phyloP scores from a whole-genome alignment of 1,139 yeast genomes.

The Kodamaea fungicola region DNA sequence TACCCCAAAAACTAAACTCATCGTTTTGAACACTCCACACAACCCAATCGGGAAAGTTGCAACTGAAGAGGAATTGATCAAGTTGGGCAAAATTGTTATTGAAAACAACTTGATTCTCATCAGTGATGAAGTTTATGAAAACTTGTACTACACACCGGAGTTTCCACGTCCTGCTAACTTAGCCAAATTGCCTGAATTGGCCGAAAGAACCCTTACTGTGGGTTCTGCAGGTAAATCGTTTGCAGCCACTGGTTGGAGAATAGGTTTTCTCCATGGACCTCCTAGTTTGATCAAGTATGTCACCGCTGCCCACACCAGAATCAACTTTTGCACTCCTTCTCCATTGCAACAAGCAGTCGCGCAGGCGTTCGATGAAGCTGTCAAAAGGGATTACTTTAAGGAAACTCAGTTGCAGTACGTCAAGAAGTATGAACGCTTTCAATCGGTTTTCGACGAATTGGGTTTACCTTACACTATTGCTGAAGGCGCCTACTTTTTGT shows the following conservation, averaged over 20 bases:
- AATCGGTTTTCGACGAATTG: slow-evolving; percentile 76
- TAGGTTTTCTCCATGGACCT: slow-evolving; percentile 92
- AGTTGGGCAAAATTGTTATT: slow-evolving; percentile 78
- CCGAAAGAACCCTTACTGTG: slow-evolving; percentile 76
- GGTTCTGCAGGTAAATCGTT: slow-evolving; percentile 98
- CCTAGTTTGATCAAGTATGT: slow-evolving; percentile 78
- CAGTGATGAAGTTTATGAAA: slow-evolving; percentile 94
- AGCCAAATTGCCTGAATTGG: slow-evolving; percentile 64
- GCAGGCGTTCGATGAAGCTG: slow-evolving; percentile 64
- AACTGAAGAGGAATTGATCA: slow-evolving; percentile 64
- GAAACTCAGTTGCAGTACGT: slow-evolving; percentile 63
- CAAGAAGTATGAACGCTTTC: slow-evolving; percentile 68
- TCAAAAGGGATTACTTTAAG: slow-evolving; percentile 61
- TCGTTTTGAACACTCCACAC: slow-evolving; percentile 90
- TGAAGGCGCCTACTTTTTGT: slow-evolving; percentile 88
- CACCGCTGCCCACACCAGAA: slow-evolving; percentile 88
- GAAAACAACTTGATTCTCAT: slow-evolving; percentile 76
- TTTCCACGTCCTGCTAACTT: slow-evolving; percentile 85
- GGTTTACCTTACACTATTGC: slow-evolving; percentile 85
- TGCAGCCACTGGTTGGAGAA: slow-evolving; percentile 98
- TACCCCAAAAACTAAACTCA: slow-evolving; percentile 72
- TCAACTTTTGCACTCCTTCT: slow-evolving; percentile 83
- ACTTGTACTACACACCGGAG: slow-evolving; percentile 62
- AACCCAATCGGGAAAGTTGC: slow-evolving; percentile 94
- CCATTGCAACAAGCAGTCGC: slow-evolving; percentile 96